Evolutionary conservation across 2,329 filamentous ascomycete species (phyloP).

Genomic region (Colletotrichum tamarilloi): DNA sequence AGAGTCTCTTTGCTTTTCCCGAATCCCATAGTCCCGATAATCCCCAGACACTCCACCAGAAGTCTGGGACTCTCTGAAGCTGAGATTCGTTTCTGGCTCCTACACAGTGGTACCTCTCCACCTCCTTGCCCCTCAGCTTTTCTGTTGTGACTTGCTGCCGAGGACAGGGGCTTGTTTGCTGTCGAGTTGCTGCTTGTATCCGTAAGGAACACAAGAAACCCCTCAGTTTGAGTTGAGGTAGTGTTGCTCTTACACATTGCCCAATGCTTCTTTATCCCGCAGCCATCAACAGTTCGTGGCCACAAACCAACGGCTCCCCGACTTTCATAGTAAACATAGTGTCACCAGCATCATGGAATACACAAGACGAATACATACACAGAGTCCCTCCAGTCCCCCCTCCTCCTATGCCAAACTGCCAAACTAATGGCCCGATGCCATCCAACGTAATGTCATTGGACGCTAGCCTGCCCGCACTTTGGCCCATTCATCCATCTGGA

Average conservation of each 20-base stretch:
- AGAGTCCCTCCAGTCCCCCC: background rate
- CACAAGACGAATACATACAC: conserved; percentile 5
- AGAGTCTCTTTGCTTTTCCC: background rate
- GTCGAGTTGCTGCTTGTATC: conserved; percentile 17
- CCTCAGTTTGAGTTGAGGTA: conserved; percentile 9
- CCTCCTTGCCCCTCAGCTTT: conserved; percentile 15
- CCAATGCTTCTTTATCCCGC: conserved; percentile 5
- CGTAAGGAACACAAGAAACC: background rate
- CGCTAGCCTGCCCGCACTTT: conserved; percentile 12
- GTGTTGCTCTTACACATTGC: conserved; percentile 8
- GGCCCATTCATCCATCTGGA: conserved; percentile 18
- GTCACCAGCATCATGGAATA: conserved; percentile 19
- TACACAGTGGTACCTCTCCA: background rate
- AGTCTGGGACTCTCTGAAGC: background rate
- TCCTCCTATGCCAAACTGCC: background rate
- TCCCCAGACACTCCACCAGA: background rate
- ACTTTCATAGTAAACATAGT: conserved; percentile 26
- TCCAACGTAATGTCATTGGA: conserved; percentile 18
- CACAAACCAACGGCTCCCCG: background rate
- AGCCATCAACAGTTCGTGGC: background rate
- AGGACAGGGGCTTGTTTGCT: background rate
- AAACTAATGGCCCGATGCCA: background rate
- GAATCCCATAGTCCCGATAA: conserved; percentile 3
- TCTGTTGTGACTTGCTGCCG: conserved; percentile 8
- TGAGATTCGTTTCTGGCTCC: background rate